Base-by-base conservation (phyloP, 352 stramenopile genomes). In the Phytopythium aichiense region DNA sequence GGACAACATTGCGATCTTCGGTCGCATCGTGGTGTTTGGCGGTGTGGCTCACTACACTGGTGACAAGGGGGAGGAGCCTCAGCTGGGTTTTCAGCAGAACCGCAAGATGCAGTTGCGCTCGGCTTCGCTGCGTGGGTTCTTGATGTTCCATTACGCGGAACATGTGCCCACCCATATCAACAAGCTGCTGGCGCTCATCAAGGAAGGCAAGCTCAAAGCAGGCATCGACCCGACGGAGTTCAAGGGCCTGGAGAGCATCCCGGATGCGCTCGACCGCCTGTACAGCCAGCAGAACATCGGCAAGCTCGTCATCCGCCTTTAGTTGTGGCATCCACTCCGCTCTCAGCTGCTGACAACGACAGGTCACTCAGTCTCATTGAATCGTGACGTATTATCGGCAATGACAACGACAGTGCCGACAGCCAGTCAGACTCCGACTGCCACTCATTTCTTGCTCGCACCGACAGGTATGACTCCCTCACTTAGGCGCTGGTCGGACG, bases 271-370 rank as follows among this genome's bases (percentile, higher is more conserved):
- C 56, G 75, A 86, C 33, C 71, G 81, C 66, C 70, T 92, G 48
- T 90, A 87, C 57, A 70, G 50, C 33, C 77, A 84, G 61, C 68
- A 88, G 42, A 88, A 87, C 56, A 89, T 84, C n/a, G 85, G 85
- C 63, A 94, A 94, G 68, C 79, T 94, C 42, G 78, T 88, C 4
- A 76, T 93, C 51, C 78, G 69, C 49, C 70, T 91, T 38, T 72
- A 45, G 65, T 13, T 13, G 33, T 38, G 42, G 20, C 4, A 22
- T 48, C 16, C 7, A 20, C 38, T 11, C 4, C 38, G 16, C 15
- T 43, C 11, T 7, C 38, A 43, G 38, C 11, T 43, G 38, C 38
- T 20, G 38, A 43, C 38, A 20, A 43, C 11, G 12, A 20, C 15
- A 20, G 3, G 38, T 6, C 38, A 43, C 38, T 16, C 38, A 43